Percentiles rank a stretch among this genome's conserved stretches.
Conservation (phyloP, 306 rosid genomes). For the Inga oerstediana region DNA sequence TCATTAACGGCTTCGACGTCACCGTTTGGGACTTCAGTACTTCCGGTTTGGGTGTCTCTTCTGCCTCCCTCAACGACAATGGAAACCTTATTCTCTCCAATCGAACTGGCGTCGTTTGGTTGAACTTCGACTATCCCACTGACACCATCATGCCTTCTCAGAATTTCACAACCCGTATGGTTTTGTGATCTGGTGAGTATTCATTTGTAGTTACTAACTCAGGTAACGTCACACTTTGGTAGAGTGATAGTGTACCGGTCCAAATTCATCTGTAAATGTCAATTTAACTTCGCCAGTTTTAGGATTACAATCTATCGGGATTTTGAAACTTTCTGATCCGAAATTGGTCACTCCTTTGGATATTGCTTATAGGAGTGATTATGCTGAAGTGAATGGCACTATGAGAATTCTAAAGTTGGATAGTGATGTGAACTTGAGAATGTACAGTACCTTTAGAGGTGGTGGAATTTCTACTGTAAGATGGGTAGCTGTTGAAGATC, state of each 20-base stretch:
- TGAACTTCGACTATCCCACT: constrained; percentile 67
- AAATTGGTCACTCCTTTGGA: constrained; percentile 34
- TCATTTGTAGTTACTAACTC: constrained; percentile 41
- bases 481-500: constrained; percentile 75
- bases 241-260: constrained; percentile 51
- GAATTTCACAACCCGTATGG: constrained; percentile 51
- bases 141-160: constrained; percentile 63
- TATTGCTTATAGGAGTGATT: constrained; percentile 66
- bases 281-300: constrained; percentile 60
- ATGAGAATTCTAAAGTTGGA: constrained; percentile 63
- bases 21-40: constrained; percentile 65
- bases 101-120: constrained; percentile 55
- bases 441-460: constrained; percentile 52
- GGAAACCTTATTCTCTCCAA: constrained; percentile 62
- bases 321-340: constrained; percentile 50
- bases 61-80: constrained; percentile 50
- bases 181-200: constrained; percentile 60
- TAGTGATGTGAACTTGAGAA: constrained; percentile 69
- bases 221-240: constrained; percentile 63
- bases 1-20: constrained; percentile 58
- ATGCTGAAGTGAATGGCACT: constrained; percentile 47
- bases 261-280: constrained; percentile 44
- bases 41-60: constrained; percentile 57
- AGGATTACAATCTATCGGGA: constrained; percentile 43
- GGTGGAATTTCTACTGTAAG: constrained; percentile 40